Percentiles rank a stretch among this genome's conserved stretches.
phyloP scores from a whole-genome alignment of 2,329 filamentous ascomycete species.

The Microsporum audouinii region DNA sequence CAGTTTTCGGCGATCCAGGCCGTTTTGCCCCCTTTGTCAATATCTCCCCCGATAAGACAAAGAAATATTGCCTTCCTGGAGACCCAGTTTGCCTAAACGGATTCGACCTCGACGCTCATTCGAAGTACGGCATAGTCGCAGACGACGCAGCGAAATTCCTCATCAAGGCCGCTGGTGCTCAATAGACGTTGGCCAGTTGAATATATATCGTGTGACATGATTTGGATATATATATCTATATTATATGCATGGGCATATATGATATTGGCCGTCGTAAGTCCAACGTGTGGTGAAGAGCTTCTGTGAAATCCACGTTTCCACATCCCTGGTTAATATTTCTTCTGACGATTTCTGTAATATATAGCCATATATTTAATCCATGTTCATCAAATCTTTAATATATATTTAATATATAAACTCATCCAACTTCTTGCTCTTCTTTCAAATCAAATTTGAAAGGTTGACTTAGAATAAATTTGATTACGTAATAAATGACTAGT shows the following conservation, averaged over 20 bases:
- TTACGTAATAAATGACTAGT: not conserved
- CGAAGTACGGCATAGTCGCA: constrained; percentile 30
- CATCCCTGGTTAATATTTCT: not conserved
- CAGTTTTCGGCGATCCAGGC: constrained; percentile 39
- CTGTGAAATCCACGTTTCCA: not conserved
- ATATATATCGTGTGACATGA: not conserved
- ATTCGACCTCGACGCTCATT: constrained; percentile 32
- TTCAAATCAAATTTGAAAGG: not conserved
- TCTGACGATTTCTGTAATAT: not conserved
- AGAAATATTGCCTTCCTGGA: constrained; percentile 40
- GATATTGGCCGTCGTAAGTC: not conserved
- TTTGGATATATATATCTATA: not conserved
- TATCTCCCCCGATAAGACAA: constrained; percentile 32
- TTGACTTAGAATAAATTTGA: not conserved
- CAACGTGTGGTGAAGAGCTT: not conserved
- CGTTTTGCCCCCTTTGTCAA: constrained; percentile 29
- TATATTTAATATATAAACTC: not conserved
- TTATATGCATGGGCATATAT: not conserved
- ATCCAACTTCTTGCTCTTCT: not conserved
- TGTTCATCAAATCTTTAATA: not conserved
- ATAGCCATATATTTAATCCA: not conserved
- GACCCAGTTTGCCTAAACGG: constrained; percentile 43
- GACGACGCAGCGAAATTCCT: constrained; percentile 30
- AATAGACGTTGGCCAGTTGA: not conserved
- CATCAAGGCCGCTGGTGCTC: constrained; percentile 18